These are phyloP conservation scores for Pelargonium citronellum DNA, from an alignment of 441 rosid species.

Conservation along the genomic window DNA sequence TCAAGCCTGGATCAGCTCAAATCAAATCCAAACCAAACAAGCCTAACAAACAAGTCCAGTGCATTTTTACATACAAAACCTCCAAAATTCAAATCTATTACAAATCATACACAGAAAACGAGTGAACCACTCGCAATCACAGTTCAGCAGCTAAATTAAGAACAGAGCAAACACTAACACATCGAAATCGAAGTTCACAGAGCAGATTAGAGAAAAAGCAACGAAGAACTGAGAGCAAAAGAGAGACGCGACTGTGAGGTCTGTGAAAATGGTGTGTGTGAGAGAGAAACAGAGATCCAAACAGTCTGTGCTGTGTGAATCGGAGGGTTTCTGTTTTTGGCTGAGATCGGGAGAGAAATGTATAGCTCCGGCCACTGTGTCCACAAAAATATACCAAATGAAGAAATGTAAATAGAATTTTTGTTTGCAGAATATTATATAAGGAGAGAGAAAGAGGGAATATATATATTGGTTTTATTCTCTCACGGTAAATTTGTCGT, in stretches of 20 bases:
- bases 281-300: not conserved
- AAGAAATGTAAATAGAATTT: too few relatives aligned
- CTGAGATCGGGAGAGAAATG: not conserved
- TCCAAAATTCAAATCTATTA: constrained; percentile 6
- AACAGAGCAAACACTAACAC: not conserved
- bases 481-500: too few relatives aligned
- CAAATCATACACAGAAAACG: not conserved
- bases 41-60: not conserved
- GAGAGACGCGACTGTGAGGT: not conserved
- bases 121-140: not conserved
- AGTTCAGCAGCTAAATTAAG: not conserved
- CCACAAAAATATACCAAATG: not conserved
- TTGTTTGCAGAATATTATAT: too few relatives aligned
- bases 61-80: constrained; percentile 4
- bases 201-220: not conserved
- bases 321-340: not conserved
- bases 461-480: too few relatives aligned
- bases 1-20: constrained; percentile 4
- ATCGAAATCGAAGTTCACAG: not conserved
- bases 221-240: not conserved
- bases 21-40: constrained; percentile 6
- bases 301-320: not conserved
- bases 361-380: constrained; percentile 10
- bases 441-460: too few relatives aligned
- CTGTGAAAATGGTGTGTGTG: not conserved